Evolutionary conservation across 1,139 yeast species (phyloP), one percentile per base, ranked within the genome.

Genomic region (Sugiyamaella pinicola): DNA sequence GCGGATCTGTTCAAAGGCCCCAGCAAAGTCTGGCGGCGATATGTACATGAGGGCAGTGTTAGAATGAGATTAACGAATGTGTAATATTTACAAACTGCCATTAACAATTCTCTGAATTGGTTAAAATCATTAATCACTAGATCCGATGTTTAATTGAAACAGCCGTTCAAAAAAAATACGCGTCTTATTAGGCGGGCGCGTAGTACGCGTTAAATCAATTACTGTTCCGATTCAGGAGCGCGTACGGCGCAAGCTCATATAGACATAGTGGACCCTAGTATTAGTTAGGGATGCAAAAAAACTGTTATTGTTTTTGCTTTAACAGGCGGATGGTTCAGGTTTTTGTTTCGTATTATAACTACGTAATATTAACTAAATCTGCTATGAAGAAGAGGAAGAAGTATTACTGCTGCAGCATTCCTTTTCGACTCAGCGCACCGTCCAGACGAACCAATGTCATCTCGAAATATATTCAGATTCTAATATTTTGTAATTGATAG

Each of bases 11-110:
- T 42, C 49, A 38, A 52, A 47, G 4, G 49, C 43, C 19, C 29
- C 47, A 26, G 45, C 47, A 37, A 52, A 52, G n/a, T 43, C 52
- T 13, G 35, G 31, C n/a, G 55, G 55, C 31, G 55, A 52, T 26
- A 52, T 52, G 43, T 52, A 52, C 55, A 52, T 52, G 31, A 24
- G 47, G 18, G 40, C 22, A n/a, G n/a, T n/a, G n/a, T n/a, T n/a
- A n/a, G n/a, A 5, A 7, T 19, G n/a, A 12, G 21, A 28, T 28
- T 41, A 28, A 31, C 8, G 22, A 12, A 22, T 9, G 15, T 6
- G 2, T 38, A 19, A 17, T 9, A 21, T 7, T 21, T 7, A 10
- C 13, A 13, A 31, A 7, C 17, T 15, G 10, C 7, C 9, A 35
- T 12, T 35, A 17, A 13, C n/a, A 13, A 4, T 21, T 17, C 10